Evolutionary conservation across 2,329 filamentous ascomycete species (phyloP), one percentile per base, ranked within the genome.

Genomic region (Rhexocercosporidium sp.): DNA sequence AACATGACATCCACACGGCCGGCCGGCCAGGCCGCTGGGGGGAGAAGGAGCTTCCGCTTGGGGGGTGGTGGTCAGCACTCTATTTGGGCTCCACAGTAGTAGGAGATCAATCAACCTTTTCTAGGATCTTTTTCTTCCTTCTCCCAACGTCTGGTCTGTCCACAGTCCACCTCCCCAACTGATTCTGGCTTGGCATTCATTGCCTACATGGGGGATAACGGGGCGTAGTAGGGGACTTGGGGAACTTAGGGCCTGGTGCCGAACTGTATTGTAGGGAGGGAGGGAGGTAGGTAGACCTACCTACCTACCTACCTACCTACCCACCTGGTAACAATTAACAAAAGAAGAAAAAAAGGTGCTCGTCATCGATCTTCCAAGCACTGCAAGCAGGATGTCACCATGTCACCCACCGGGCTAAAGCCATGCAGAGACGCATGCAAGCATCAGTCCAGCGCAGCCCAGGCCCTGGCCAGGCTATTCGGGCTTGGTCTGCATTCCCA

Each of bases 61-160:
- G 34, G 34, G 8, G 20, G 18, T 18, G 53, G n/a, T 39, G 57
- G 57, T 60, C 57, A 60, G 57, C 37, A 60, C 57, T 47, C 27
- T 47, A 31, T 47, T 16, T 31, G 31, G 12, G 14, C 37, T 29
- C 29, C 31, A 56, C 31, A 12, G 53, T 18, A 22, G 20, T 37
- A 44, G 56, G 20, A 59, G 22, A 59, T 44, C 56, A 18, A 44
- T 56, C 27, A 27, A 31, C 27, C 27, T 16, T 39, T 14, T n/a
- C n/a, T n/a, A n/a, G n/a, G n/a, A 20, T 47, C n/a, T n/a, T 47
- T 20, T 7, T 47, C 11, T 47, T 47, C 20, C n/a, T 16, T 11
- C 12, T 12, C 25, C 16, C 20, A 16, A 51, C 25, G 47, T 51
- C 47, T 51, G 47, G 16, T 29, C 11, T 22, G 20, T 22, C 44